Percentiles rank a stretch among this genome's conserved stretches.
Conservation (phyloP, 441 rosid species). For the Jatropha multifida region DNA sequence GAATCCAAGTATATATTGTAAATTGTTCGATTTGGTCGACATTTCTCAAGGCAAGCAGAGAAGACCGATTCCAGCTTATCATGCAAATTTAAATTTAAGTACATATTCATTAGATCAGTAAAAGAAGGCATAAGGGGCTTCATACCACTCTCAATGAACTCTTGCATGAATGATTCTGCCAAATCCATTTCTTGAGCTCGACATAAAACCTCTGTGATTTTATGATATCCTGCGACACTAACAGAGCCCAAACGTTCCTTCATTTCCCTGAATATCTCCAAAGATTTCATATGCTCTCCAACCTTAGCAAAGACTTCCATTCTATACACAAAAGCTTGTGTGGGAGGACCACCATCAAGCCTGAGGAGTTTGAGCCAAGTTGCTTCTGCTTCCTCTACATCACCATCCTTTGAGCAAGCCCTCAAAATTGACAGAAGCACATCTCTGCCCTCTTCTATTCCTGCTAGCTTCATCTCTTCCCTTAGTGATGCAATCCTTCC, state of each 20-base stretch:
- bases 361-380: conserved; percentile 57
- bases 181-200: conserved; percentile 50
- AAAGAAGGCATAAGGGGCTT: conserved; percentile 67
- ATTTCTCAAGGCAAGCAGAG: conserved; percentile 56
- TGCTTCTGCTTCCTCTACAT: conserved; percentile 62
- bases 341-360: conserved; percentile 40
- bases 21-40: conserved; percentile 58
- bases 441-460: conserved; percentile 61
- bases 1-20: conserved; percentile 75
- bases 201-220: conserved; percentile 66
- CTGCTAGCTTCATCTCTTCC: conserved; percentile 60
- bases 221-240: conserved; percentile 68
- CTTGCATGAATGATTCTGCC: conserved; percentile 63
- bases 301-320: conserved; percentile 73
- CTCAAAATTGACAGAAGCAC: conserved; percentile 72
- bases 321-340: conserved; percentile 74
- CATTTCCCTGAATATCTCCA: conserved; percentile 70
- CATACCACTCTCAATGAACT: conserved; percentile 59
- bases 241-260: conserved; percentile 50
- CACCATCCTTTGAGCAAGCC: conserved; percentile 68
- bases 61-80: conserved; percentile 57
- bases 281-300: conserved; percentile 52
- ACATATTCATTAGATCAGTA: conserved; percentile 53
- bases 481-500: conserved; percentile 53
- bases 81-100: conserved; percentile 53